These are phyloP conservation scores for Hypholoma sublateritium DNA, from an alignment of 768 basidiomycete genomes.

Conservation along the genomic window DNA sequence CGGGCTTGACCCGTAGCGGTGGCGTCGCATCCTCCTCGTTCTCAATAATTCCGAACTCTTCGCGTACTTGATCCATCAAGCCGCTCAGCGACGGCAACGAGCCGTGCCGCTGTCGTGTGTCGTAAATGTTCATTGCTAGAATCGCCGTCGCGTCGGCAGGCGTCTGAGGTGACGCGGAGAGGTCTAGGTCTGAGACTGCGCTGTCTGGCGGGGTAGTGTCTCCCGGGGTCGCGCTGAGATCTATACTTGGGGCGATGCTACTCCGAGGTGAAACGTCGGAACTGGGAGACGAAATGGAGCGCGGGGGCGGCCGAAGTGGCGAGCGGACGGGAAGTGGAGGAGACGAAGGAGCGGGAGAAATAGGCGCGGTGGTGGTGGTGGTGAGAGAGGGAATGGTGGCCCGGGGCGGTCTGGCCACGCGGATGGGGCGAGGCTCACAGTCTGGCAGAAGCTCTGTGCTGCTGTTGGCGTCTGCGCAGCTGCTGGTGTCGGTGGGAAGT, in stretches of 20 bases:
- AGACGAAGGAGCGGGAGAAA: slow-evolving; percentile 25
- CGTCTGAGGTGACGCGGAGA: slow-evolving; percentile 18
- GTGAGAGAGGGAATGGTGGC: slow-evolving; percentile 22
- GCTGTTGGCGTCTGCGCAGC: background rate
- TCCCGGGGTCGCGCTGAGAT: slow-evolving; percentile 11
- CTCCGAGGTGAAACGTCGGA: background rate
- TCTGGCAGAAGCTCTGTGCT: slow-evolving; percentile 2
- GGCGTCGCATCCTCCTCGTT: slow-evolving; percentile 5
- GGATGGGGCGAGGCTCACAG: slow-evolving; percentile 39
- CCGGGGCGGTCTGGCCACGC: slow-evolving; percentile 41
- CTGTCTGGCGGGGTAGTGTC: slow-evolving; percentile 1
- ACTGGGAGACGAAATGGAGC: slow-evolving; percentile 22
- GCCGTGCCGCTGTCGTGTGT: slow-evolving; percentile 19
- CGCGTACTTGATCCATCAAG: slow-evolving; percentile 23
- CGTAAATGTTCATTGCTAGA: slow-evolving; percentile 13
- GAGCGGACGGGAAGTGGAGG: slow-evolving; percentile 35
- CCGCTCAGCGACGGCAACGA: slow-evolving; percentile 25
- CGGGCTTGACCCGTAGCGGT: slow-evolving; percentile 7
- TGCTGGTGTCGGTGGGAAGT: slow-evolving; percentile 4
- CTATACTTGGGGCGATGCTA: slow-evolving; percentile 9
- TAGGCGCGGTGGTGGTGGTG: background rate
- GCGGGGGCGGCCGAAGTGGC: slow-evolving; percentile 33
- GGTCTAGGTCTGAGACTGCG: slow-evolving; percentile 13
- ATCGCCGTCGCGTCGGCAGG: slow-evolving; percentile 24
- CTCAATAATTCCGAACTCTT: slow-evolving; percentile 7